Conservation (phyloP, 2,329 filamentous ascomycete species). For the Alternaria tenuissima region DNA sequence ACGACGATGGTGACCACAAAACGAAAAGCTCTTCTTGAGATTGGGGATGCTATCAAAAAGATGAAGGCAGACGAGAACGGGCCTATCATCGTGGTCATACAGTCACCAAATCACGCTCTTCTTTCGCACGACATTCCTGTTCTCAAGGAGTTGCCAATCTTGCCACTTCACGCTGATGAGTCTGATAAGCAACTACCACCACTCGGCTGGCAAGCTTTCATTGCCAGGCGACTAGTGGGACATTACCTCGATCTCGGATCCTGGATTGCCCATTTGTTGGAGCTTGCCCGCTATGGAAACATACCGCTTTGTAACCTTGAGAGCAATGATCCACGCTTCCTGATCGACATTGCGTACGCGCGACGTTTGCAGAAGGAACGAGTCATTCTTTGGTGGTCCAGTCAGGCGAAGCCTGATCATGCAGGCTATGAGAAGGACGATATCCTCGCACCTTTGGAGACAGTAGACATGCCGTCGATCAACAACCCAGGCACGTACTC, state of each 20-base stretch:
- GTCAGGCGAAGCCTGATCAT: constrained; percentile 86
- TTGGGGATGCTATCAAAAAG: constrained; percentile 88
- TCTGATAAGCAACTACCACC: constrained; percentile 88
- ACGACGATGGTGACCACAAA: constrained; percentile 87
- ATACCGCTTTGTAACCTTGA: constrained; percentile 96
- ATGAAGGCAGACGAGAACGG: constrained; percentile 83
- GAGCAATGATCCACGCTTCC: constrained; percentile 88
- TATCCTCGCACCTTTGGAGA: constrained; percentile 81
- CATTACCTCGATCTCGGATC: constrained; percentile 93
- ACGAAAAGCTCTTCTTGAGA: constrained; percentile 86
- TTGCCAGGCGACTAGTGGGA: constrained; percentile 83
- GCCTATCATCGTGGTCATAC: constrained; percentile 85
- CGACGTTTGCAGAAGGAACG: constrained; percentile 88
- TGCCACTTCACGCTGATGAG: constrained; percentile 82
- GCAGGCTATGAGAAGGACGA: constrained; percentile 96
- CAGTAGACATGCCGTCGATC: constrained; percentile 87
- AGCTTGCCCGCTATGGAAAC: constrained; percentile 89
- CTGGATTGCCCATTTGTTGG: constrained; percentile 88
- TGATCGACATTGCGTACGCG: constrained; percentile 96
- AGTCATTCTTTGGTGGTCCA: constrained; percentile 97
- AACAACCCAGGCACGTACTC: constrained; percentile 95
- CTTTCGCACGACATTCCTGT: constrained; percentile 86
- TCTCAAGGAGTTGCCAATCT: constrained; percentile 82
- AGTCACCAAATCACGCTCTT: constrained; percentile 83
- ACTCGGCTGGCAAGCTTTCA: constrained; percentile 90